phyloP scores from a whole-genome alignment of 73 alveolate species.

The Paramecium caudatum region DNA sequence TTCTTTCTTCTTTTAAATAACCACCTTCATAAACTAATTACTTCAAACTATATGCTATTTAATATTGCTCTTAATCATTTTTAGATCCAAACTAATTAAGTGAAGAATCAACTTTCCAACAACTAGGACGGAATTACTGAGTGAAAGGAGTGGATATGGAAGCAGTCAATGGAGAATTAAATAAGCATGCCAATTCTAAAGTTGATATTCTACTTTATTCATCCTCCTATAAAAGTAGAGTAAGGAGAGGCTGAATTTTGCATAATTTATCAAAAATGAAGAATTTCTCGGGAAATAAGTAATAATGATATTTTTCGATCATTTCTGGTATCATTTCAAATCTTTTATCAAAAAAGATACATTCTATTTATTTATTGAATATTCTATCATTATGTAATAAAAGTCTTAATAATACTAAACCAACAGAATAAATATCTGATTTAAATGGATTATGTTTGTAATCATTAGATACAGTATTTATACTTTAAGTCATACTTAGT shows the following conservation, averaged over 20 bases:
- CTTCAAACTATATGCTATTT: conserved; percentile 33
- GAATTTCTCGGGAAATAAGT: not conserved
- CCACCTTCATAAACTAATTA: conserved; percentile 3
- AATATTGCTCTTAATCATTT: not conserved
- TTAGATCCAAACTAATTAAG: no score
- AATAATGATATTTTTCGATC: conserved; percentile 30
- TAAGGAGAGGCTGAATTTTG: not conserved
- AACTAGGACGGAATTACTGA: not conserved
- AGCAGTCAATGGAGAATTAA: not conserved
- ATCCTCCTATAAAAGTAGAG: conserved; percentile 15
- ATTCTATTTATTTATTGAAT: not conserved
- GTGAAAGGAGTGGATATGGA: conserved; percentile 26
- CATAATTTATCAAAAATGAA: not conserved
- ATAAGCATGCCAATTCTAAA: not conserved
- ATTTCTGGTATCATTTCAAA: not conserved
- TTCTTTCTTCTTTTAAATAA: not conserved
- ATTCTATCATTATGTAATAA: conserved; percentile 32
- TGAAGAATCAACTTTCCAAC: not conserved
- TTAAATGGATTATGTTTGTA: conserved; percentile 63
- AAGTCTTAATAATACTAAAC: conserved; percentile 22
- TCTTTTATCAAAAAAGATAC: conserved; percentile 39
- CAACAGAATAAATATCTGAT: conserved; percentile 63
- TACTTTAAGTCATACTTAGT: not conserved
- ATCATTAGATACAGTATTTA: not conserved
- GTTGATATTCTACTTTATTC: conserved; percentile 44